Base-by-base conservation (phyloP, 2,329 filamentous ascomycete species). In the Fusarium sp. region DNA sequence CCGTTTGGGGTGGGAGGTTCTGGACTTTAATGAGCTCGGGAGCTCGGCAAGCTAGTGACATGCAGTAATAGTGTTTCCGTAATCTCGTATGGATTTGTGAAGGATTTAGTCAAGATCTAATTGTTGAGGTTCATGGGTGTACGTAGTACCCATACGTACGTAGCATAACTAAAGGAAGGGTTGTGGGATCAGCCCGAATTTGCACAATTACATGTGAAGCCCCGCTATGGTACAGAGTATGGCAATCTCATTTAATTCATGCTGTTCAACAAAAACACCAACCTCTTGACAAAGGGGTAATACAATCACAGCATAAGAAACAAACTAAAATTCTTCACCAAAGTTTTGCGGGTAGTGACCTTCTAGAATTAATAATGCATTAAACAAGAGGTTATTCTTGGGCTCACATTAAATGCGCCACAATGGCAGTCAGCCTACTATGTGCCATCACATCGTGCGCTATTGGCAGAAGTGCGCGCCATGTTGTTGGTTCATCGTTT, bases 11-110 rank as follows among this genome's bases (percentile, higher is more conserved):
- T 24, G 7, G 22, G 54, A 57, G 24, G 44, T 49, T 51, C 32
- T 22, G 54, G n/a, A 57, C 12, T 51, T 52, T 57, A 57, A 57
- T 57, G 54, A 57, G 45, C 34, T 57, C 54, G 54, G 45, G 14
- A 30, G 32, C 34, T 41, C 30, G 45, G 49, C 49, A 53, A 41
- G 49, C n/a, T 51, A 34, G 48, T 53, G 13, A 27, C 22, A n/a
- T 51, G 30, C 18, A 34, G 24, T 25, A 30, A 30, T 30, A 30
- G 29, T 30, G 12, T 30, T 30, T n/a, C 34, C 18, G 34, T 37
- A 37, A 37, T 37, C 10, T 37, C 34, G 34, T 42, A 14, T 24
- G 49, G 37, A 42, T 53, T 25, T 16, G 41, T 44, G 41, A 44
- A 44, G 41, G 13, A 18, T 37, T 37, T 37, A 37, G 18, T 37